A percentile compares a stretch with the other conserved stretches of the same genome.
Evolutionary conservation across 139 green algal genomes (phyloP).

Genomic region (Trebouxia sp.): DNA sequence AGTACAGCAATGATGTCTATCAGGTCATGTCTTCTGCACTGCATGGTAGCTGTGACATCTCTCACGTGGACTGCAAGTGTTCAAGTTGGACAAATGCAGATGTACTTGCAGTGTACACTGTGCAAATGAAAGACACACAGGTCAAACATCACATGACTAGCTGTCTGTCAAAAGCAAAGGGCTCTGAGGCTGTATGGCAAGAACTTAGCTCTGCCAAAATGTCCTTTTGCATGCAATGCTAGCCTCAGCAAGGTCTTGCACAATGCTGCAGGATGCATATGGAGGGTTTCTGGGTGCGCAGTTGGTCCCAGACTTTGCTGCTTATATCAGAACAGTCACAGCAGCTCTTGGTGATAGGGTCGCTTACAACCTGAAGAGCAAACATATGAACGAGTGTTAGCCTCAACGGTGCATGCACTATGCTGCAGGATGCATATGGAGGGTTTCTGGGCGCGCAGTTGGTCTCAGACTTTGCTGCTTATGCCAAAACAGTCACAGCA

Average conservation of each 20-base stretch:
- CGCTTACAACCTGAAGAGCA: no score
- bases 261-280: constrained; percentile 42
- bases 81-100: background rate
- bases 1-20: no score
- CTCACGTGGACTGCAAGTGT: background rate
- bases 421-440: constrained; percentile 44
- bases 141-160: no score
- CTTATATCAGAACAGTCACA: constrained; percentile 45
- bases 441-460: constrained; percentile 33
- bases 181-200: no score
- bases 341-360: constrained; percentile 43
- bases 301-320: constrained; percentile 42
- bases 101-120: background rate
- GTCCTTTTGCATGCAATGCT: no score
- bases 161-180: no score
- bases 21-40: no score
- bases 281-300: constrained; percentile 33
- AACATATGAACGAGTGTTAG: no score
- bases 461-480: constrained; percentile 44
- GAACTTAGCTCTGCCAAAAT: no score
- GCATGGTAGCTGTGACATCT: background rate
- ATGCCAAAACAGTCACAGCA: constrained; percentile 41
- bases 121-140: background rate
- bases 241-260: no score
- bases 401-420: no score